phyloP scores from a whole-genome alignment of 2,329 filamentous ascomycete genomes.

The Diplocarpon mali region DNA sequence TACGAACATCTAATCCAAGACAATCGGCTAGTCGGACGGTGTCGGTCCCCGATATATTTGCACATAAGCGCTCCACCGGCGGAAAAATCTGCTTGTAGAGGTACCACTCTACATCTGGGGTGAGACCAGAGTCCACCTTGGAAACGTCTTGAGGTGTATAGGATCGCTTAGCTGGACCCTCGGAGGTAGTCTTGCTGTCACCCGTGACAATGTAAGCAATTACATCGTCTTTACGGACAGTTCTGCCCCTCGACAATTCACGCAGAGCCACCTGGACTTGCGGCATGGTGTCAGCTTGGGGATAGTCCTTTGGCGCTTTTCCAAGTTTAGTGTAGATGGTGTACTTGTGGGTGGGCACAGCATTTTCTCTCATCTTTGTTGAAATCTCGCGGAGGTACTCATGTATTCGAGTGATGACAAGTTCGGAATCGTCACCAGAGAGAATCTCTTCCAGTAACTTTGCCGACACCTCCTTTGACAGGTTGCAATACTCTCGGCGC shows the following conservation, averaged over 20 bases:
- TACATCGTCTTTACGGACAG: conserved; percentile 84
- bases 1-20: conserved; percentile 79
- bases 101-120: conserved; percentile 95
- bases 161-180: conserved; percentile 76
- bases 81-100: conserved; percentile 97
- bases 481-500: conserved; percentile 86
- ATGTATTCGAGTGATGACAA: conserved; percentile 80
- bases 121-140: conserved; percentile 62
- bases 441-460: conserved; percentile 88
- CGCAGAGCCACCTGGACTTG: conserved; percentile 92
- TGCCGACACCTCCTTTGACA: conserved; percentile 91
- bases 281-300: conserved; percentile 89
- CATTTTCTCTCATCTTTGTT: conserved; percentile 71
- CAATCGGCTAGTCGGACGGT: conserved; percentile 84
- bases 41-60: conserved; percentile 88
- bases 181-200: conserved; percentile 48
- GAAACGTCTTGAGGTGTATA: conserved; percentile 77
- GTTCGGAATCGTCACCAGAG: conserved; percentile 83
- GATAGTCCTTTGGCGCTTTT: conserved; percentile 86
- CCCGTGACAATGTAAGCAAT: conserved; percentile 91
- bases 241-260: conserved; percentile 77
- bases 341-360: conserved; percentile 73
- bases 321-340: conserved; percentile 97
- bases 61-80: conserved; percentile 92
- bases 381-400: conserved; percentile 83